phyloP scores from a whole-genome alignment of 352 stramenopile genomes.

The Pythium monospermum region DNA sequence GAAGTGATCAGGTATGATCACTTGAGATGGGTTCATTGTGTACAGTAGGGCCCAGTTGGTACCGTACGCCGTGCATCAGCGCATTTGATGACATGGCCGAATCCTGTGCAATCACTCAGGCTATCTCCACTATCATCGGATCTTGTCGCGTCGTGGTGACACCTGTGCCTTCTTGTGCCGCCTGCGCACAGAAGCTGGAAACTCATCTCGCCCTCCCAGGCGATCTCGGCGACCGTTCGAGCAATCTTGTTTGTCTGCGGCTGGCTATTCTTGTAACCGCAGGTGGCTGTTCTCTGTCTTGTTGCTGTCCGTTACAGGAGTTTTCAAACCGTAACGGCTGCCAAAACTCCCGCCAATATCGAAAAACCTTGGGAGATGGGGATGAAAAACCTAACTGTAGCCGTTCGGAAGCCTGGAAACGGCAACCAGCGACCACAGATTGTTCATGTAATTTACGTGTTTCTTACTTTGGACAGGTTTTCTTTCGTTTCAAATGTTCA shows the following conservation, averaged over 20 bases:
- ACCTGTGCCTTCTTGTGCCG: background rate
- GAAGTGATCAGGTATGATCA: slow-evolving; percentile 7
- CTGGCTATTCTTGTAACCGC: slow-evolving; percentile 18
- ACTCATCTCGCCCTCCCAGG: too few relatives aligned
- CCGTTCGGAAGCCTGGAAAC: slow-evolving; percentile 16
- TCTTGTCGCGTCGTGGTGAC: too few relatives aligned
- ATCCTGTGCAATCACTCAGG: too few relatives aligned
- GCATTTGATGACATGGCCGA: too few relatives aligned
- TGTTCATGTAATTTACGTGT: slow-evolving; percentile 19
- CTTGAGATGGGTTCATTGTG: slow-evolving; percentile 7
- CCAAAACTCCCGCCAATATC: slow-evolving; percentile 22
- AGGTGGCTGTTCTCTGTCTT: slow-evolving; percentile 18
- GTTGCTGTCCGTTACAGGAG: slow-evolving; percentile 22
- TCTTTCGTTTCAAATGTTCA: slow-evolving; percentile 38
- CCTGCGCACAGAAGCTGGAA: too few relatives aligned
- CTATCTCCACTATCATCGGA: too few relatives aligned
- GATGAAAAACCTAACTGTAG: slow-evolving; percentile 17
- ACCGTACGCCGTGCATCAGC: background rate
- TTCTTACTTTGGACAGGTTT: slow-evolving; percentile 18
- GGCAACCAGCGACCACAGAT: slow-evolving; percentile 18
- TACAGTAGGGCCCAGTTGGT: background rate
- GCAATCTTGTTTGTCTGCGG: too few relatives aligned
- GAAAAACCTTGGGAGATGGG: slow-evolving; percentile 13
- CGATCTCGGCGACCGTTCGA: too few relatives aligned
- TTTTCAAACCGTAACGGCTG: slow-evolving; percentile 24